phyloP scores from a whole-genome alignment of 2,329 filamentous ascomycete species.

The Trichoderma aggressivum region DNA sequence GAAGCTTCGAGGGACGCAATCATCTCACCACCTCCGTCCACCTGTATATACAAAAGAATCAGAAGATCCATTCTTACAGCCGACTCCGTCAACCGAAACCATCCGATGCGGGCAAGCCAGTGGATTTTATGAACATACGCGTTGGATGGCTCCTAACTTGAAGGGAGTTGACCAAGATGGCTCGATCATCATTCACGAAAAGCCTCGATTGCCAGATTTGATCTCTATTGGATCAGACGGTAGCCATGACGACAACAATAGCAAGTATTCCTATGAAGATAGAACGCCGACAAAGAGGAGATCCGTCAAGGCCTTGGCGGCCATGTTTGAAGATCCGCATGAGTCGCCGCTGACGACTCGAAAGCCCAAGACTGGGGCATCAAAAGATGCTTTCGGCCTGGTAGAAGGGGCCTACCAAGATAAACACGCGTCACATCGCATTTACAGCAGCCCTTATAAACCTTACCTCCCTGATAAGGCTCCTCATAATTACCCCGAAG shows the following conservation, averaged over 20 bases:
- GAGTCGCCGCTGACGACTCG: not conserved
- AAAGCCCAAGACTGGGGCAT: not conserved
- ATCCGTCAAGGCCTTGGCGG: constrained; percentile 49
- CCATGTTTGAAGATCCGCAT: constrained; percentile 45
- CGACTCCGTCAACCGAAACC: not conserved
- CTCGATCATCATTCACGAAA: not conserved
- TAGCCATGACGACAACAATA: not conserved
- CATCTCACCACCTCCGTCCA: not conserved
- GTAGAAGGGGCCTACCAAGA: not conserved
- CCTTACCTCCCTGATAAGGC: not conserved
- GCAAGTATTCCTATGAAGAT: constrained; percentile 4
- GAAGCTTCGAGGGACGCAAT: not conserved
- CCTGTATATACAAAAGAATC: not conserved
- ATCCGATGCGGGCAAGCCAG: not conserved
- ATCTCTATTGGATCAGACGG: not conserved
- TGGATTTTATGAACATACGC: not conserved
- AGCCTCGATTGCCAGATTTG: not conserved
- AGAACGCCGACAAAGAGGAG: constrained; percentile 28
- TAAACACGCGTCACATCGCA: not conserved
- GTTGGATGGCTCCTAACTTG: not conserved
- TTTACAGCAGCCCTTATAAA: not conserved
- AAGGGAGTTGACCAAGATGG: not conserved
- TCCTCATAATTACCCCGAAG: not conserved
- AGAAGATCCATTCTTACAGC: not conserved
- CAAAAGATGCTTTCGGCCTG: not conserved